Base-by-base conservation (phyloP, 2,329 filamentous ascomycete genomes). In the Didymella pinodella region DNA sequence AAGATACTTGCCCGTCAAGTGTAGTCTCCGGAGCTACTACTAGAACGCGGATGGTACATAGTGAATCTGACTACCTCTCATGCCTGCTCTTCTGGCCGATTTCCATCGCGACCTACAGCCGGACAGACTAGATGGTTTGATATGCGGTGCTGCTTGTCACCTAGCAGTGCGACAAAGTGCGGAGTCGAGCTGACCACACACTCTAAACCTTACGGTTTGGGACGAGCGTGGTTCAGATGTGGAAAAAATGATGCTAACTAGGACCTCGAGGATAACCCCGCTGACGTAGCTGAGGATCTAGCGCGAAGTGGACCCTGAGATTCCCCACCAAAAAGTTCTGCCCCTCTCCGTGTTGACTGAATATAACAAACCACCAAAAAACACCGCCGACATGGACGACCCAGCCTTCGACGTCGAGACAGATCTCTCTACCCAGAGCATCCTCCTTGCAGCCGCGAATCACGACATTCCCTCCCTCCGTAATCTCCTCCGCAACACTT, bases 401-500 rank as follows among this genome's bases (percentile, higher is more conserved):
- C 66, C 71, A 18, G 73, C 68, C 14, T 75, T 76, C 47, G 67
- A 69, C 11, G 64, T 65, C 1, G 77, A 82, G 59, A 77, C 77
- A 7, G 80, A 83, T 65, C 78, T 81, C 0, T 73, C 73, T 54
- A 78, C 76, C 18, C 86, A 89, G 76, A 82, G 85, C 61, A 85
- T 90, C 65, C 84, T 91, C 53, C 84, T 89, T 47, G 87, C 87
- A 22, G 84, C 89, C 34, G 83, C 88, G 5, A 83, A 88, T 65
- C 89, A 91, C 77, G 84, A 97, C 75, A 78, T 89, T 60, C 76
- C 84, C 34, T 83, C 84, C 48, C 84, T 97, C 41, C 89, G 88
- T 74, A 84, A 85, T 55, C 85, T 96, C 7, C 85, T 96, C 62
- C 83, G 85, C 69, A 83, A 80, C 51, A 79, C 81, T 48, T 88